Evolutionary conservation across 345 rosid species (phyloP), one percentile per base, ranked within the genome.

Genomic region (Ceriops zippeliana): DNA sequence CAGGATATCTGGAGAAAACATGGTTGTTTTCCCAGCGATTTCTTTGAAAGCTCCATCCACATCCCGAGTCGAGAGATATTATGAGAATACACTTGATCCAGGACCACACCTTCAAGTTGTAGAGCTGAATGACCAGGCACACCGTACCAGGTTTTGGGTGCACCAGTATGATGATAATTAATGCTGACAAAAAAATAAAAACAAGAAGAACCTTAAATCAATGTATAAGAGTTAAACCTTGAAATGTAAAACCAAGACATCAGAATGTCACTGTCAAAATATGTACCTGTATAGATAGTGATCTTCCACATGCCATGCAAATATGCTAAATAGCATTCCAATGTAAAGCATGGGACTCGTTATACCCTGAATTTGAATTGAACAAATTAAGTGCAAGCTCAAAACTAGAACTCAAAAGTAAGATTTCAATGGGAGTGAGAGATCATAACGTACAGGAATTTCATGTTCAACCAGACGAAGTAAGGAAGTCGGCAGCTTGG

Each of bases 231-330:
- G 6, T 20, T 8, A 13, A 51, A 15, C 17, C 13, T 42, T 5
- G 8, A 28, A 64, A 30, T 27, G 34, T 6, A 17, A 49, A 15
- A 34, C 7, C 37, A 34, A 64, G 2, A 10, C 37, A 65, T 6
- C 51, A 5, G 16, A 28, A 20, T n/a, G 3, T 24, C 16, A 24
- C 49, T 42, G 31, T 37, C 8, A 11, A 19, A 0, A 62, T 4
- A 22, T 22, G 24, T 64, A 64, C 67, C 69, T 53, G 31, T 35
- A 57, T 10, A 67, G 26, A 24, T 67, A 56, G 52, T 67, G 70
- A 38, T 67, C 70, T 37, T 67, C 70, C 11, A 54, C 61, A 35
- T 67, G 70, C 70, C 70, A 67, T 19, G 70, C 70, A 35, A 67
- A 67, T 53, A 56, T 34, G 19, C 70, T 56, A 56, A 54, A 67